A percentile compares a stretch with the other conserved stretches of the same genome.
phyloP scores from a whole-genome alignment of 2,329 filamentous ascomycete species.

The Apiospora koreana region DNA sequence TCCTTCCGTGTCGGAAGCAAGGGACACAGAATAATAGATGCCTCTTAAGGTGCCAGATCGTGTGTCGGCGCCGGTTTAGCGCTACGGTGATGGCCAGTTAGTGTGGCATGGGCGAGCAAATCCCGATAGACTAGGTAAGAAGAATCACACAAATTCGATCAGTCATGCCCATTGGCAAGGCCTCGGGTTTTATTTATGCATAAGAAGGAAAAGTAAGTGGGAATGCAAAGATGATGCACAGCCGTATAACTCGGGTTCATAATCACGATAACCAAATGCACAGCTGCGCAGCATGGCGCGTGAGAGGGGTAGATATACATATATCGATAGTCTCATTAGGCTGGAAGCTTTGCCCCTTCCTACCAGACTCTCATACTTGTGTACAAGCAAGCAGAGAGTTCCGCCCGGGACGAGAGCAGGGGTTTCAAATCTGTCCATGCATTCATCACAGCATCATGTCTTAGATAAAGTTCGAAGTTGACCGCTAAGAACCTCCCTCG shows the following conservation, averaged over 20 bases:
- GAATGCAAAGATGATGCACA: background rate
- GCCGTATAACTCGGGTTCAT: background rate
- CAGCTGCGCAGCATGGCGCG: background rate
- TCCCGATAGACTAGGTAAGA: background rate
- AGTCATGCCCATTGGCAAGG: background rate
- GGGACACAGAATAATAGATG: background rate
- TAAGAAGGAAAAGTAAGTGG: background rate
- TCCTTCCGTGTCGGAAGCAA: slow-evolving; percentile 4
- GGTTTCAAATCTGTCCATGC: slow-evolving; percentile 6
- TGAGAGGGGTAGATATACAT: background rate
- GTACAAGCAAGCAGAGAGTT: background rate
- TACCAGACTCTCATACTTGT: background rate
- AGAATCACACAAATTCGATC: background rate
- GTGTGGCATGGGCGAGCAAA: background rate
- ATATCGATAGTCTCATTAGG: background rate
- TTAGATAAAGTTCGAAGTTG: background rate
- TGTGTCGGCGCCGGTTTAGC: slow-evolving; percentile 5
- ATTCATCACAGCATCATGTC: background rate
- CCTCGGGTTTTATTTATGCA: background rate
- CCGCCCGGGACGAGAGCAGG: background rate
- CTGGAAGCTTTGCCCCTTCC: background rate
- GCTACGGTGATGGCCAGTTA: background rate
- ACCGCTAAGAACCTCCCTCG: background rate
- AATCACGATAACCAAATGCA: background rate
- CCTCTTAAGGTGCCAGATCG: background rate